These are phyloP conservation scores for Verticillium tricorpus DNA, from an alignment of 2,329 filamentous ascomycete species.

Conservation along the genomic window DNA sequence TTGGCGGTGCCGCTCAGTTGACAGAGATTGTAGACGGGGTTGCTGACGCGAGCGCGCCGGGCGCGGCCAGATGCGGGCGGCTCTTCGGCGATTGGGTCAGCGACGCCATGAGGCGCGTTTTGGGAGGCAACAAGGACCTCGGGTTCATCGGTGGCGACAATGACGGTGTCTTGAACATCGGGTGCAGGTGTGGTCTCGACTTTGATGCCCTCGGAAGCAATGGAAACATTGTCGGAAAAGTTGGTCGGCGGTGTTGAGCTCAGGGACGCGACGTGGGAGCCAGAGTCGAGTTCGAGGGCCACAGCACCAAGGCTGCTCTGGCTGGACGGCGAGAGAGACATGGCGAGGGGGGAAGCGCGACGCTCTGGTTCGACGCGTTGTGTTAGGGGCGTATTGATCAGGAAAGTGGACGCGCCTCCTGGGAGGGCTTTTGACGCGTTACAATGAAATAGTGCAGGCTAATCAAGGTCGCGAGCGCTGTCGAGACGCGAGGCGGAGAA, in stretches of 20 bases:
- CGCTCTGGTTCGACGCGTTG: conserved; percentile 11
- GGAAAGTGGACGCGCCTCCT: not conserved
- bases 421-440: conserved; percentile 12
- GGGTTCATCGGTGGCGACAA: conserved; percentile 19
- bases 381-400: not conserved
- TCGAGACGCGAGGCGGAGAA: not conserved
- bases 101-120: conserved; percentile 20
- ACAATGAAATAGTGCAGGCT: not conserved
- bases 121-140: not conserved
- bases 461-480: not conserved
- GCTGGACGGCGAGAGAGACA: conserved; percentile 15
- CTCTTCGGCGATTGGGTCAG: conserved; percentile 14
- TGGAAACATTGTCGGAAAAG: conserved; percentile 56
- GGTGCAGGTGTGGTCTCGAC: conserved; percentile 21
- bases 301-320: conserved; percentile 25
- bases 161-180: conserved; percentile 9
- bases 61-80: conserved; percentile 38
- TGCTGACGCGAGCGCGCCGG: conserved; percentile 49
- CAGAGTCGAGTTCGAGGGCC: conserved; percentile 33
- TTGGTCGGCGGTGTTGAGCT: conserved; percentile 65
- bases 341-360: conserved; percentile 18
- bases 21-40: conserved; percentile 63
- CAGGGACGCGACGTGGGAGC: conserved; percentile 48
- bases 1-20: conserved; percentile 57
- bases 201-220: conserved; percentile 41